Conservation (phyloP, 2,329 filamentous ascomycete species). For the Penicillium polonicum region DNA sequence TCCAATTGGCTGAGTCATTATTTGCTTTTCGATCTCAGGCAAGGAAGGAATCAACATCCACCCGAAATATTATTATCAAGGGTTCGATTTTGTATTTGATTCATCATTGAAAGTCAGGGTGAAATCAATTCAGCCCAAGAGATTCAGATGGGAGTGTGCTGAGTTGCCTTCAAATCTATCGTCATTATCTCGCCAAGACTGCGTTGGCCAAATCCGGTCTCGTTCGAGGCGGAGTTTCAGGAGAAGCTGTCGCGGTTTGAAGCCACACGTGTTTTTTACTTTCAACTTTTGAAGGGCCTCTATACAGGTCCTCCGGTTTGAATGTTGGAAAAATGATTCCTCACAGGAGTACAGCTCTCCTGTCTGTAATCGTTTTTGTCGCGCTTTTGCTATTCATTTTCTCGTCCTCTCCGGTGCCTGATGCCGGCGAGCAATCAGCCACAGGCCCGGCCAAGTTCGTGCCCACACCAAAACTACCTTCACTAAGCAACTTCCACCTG, state of each 20-base stretch:
- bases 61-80: not conserved
- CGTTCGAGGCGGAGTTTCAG: conserved; percentile 12
- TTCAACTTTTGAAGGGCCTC: not conserved
- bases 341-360: conserved; percentile 42
- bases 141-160: conserved; percentile 6
- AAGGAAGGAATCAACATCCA: not conserved
- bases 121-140: not conserved
- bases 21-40: not conserved
- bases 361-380: conserved; percentile 45
- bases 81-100: not conserved
- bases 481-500: conserved; percentile 53
- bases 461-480: conserved; percentile 41
- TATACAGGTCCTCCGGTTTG: conserved; percentile 5
- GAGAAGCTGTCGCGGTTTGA: conserved; percentile 3
- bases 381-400: conserved; percentile 46
- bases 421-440: conserved; percentile 23
- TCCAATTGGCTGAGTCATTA: not conserved
- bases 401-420: conserved; percentile 41
- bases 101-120: conserved; percentile 2
- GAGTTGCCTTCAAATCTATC: not conserved
- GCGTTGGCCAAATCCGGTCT: conserved; percentile 14
- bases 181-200: conserved; percentile 7
- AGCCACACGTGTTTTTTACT: not conserved
- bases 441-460: conserved; percentile 34
- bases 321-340: conserved; percentile 37